Percentiles rank a stretch among this genome's conserved stretches.
phyloP scores from a whole-genome alignment of 768 basidiomycete species.

The Boletus rubropictus region DNA sequence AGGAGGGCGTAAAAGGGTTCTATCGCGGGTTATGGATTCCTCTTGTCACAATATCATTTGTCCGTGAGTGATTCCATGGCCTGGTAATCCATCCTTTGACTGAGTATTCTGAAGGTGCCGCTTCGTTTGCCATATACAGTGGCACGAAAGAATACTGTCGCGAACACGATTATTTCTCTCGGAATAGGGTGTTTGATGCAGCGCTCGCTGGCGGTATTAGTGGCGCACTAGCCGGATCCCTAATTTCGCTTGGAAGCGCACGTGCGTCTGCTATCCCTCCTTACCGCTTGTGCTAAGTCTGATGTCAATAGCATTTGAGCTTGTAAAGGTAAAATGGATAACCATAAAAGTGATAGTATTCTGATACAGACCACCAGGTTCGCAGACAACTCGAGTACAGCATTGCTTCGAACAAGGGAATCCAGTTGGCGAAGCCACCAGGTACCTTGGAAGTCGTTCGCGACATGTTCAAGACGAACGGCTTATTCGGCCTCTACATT shows the following conservation, averaged over 20 bases:
- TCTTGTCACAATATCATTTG: slow-evolving; percentile 91
- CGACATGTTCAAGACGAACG: slow-evolving; percentile 65
- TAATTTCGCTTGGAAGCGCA: slow-evolving; percentile 85
- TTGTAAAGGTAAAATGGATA: slow-evolving; percentile 69
- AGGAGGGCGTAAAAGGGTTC: slow-evolving; percentile 86
- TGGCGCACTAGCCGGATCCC: slow-evolving; percentile 82
- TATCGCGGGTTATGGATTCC: slow-evolving; percentile 91
- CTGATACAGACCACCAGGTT: slow-evolving; percentile 45
- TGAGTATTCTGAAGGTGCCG: slow-evolving; percentile 52
- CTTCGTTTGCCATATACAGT: slow-evolving; percentile 88
- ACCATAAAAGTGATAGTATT: neutral
- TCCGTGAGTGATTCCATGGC: slow-evolving; percentile 56
- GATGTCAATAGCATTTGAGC: slow-evolving; percentile 66
- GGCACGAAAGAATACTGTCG: slow-evolving; percentile 72
- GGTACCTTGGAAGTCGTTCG: slow-evolving; percentile 72
- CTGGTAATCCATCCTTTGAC: neutral
- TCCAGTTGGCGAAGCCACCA: slow-evolving; percentile 69
- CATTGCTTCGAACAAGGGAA: slow-evolving; percentile 76
- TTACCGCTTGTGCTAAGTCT: slow-evolving; percentile 17
- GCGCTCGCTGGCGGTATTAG: slow-evolving; percentile 75
- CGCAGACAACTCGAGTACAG: slow-evolving; percentile 88
- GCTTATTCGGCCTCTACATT: slow-evolving; percentile 66
- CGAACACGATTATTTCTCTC: slow-evolving; percentile 51
- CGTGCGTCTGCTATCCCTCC: slow-evolving; percentile 49
- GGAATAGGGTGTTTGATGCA: slow-evolving; percentile 59